Base-by-base conservation (phyloP, 2,329 filamentous ascomycete genomes). In the Achaetomium macrosporum region DNA sequence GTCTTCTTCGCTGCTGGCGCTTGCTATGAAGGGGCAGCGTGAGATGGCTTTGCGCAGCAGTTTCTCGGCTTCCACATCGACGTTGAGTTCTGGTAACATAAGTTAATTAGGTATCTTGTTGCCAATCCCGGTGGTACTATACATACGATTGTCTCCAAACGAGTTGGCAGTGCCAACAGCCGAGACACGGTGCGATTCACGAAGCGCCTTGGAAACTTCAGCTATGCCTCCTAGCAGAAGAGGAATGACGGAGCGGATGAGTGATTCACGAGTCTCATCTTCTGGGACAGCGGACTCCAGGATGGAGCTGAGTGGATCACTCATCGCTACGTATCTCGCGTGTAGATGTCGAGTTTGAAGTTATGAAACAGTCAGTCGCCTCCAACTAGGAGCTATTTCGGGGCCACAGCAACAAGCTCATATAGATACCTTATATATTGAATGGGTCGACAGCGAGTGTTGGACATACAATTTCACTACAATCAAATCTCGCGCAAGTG, bases 1-100 rank as follows among this genome's bases (percentile, higher is more conserved):
- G 47, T 83, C 80, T 61, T 84, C 81, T 62, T 84, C 81, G 63
- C 79, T 81, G 66, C 76, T 81, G 1, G 78, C 78, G 0, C 76
- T 75, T 12, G 67, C 66, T 1, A 81, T 71, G 1, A 71, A 64
- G 0, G 74, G 68, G 42, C 76, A 79, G 0, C 57, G 52, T 0
- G 69, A 68, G 5, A 81, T 67, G 0, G 70, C 69, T 0, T 63
- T 6, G 16, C 79, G 74, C 40, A 83, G 67, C 41, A 73, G 62
- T 0, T 68, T 64, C 61, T 83, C 79, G 1, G 77, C 71, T 2
- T 69, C 52, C 1, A 83, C 73, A 58, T 83, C 79, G 43, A 82
- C 78, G 61, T 82, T 81, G 37, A 82, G 69, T 65, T 82, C 55
- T 57, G 42, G 11, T 2, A 12, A 12, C 12, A 15, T 51, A n/a